These are phyloP conservation scores for Pichia sp. DNA, from an alignment of 1,139 yeast genomes.

Conservation along the genomic window DNA sequence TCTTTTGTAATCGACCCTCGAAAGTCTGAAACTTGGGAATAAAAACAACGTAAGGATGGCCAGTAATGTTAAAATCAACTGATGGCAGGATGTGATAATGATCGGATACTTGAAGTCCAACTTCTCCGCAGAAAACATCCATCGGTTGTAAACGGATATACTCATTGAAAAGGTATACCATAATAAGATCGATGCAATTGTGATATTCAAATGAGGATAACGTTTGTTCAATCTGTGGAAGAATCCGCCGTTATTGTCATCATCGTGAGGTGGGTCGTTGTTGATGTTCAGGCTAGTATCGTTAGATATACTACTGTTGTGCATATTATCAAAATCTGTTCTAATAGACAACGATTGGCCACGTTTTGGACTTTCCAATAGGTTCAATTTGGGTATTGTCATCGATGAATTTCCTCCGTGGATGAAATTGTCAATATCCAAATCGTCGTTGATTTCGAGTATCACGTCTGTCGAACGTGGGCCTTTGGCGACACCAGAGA, in stretches of 20 bases:
- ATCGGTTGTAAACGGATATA: constrained; percentile 88
- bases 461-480: constrained; percentile 5
- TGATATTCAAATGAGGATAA: constrained; percentile 30
- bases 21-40: constrained; percentile 47
- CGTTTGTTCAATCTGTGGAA: constrained; percentile 5
- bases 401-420: not conserved
- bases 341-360: not conserved
- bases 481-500: constrained; percentile 15
- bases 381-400: not conserved
- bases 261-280: too few species aligned
- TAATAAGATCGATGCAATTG: constrained; percentile 33
- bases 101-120: constrained; percentile 81
- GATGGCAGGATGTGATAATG: constrained; percentile 82
- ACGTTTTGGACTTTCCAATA: not conserved
- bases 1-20: constrained; percentile 28
- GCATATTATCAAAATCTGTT: not conserved
- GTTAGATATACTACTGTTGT: too few species aligned
- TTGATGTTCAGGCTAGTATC: too few species aligned
- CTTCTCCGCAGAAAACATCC: constrained; percentile 90
- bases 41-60: constrained; percentile 44
- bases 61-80: constrained; percentile 59
- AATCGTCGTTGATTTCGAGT: constrained; percentile 5
- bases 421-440: constrained; percentile 4
- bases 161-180: constrained; percentile 64
- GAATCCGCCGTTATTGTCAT: not conserved